A percentile compares a stretch with the other conserved stretches of the same genome.
Evolutionary conservation across 192 early-diverging fungal species (phyloP).

Genomic region (Backusella westeae): DNA sequence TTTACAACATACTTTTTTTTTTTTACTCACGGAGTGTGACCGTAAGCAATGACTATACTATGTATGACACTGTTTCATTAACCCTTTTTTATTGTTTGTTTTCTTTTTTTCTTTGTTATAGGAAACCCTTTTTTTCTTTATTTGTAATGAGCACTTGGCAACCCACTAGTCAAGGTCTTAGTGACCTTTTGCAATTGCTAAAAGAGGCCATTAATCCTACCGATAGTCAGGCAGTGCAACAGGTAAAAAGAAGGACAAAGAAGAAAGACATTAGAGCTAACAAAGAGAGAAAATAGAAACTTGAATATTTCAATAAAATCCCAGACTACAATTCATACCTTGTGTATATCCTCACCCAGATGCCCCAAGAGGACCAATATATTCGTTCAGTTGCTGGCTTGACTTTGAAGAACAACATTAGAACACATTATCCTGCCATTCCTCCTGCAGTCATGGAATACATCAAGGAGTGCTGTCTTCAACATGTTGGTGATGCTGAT

Average conservation of each 20-base stretch:
- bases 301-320: constrained; percentile 78
- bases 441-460: constrained; percentile 49
- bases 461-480: constrained; percentile 34
- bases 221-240: constrained; percentile 69
- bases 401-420: constrained; percentile 80
- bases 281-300: constrained; percentile 47
- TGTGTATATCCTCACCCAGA: constrained; percentile 81
- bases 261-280: not conserved
- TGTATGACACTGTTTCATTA: not conserved
- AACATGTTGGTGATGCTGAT: constrained; percentile 65
- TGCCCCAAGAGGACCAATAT: constrained; percentile 63
- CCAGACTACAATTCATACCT: constrained; percentile 95
- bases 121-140: not conserved
- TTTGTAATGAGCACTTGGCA: constrained; percentile 57
- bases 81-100: not conserved
- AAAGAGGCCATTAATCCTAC: constrained; percentile 66
- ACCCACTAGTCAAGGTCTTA: constrained; percentile 76
- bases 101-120: not conserved
- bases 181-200: constrained; percentile 73
- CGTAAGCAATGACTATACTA: too few species aligned
- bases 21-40: too few species aligned
- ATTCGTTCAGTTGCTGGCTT: constrained; percentile 88
- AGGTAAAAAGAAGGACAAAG: constrained; percentile 48
- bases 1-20: too few species aligned
- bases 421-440: constrained; percentile 54